Conservation (phyloP, 2,329 filamentous ascomycete genomes). For the Fusarium marasasianum region DNA sequence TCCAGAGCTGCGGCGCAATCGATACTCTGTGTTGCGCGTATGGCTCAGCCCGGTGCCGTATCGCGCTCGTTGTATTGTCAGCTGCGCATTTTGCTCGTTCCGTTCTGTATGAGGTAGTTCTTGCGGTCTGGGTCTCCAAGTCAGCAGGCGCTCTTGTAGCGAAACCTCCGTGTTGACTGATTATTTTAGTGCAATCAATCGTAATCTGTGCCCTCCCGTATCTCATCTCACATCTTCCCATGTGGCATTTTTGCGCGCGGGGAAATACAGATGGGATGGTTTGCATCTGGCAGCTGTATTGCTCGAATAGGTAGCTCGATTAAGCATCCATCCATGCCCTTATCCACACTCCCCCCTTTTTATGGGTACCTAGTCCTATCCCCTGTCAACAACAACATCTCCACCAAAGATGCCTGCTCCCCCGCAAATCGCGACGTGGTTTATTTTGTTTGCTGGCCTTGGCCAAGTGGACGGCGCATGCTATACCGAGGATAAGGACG, state of each 20-base stretch:
- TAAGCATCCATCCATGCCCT: not conserved
- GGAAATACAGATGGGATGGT: constrained; percentile 16
- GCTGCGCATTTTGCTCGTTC: constrained; percentile 12
- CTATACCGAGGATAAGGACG: constrained; percentile 11
- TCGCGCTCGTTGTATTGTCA: constrained; percentile 1
- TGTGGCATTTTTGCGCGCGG: constrained; percentile 14
- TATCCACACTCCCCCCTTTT: constrained; percentile 26
- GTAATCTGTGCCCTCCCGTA: not conserved
- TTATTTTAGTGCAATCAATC: not conserved
- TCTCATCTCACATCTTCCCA: not conserved
- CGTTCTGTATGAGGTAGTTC: constrained; percentile 2
- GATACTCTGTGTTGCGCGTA: not conserved
- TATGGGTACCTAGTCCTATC: not conserved
- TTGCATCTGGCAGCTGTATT: constrained; percentile 19
- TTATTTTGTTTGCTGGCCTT: constrained; percentile 19
- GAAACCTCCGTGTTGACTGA: not conserved
- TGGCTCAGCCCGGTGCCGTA: constrained; percentile 9
- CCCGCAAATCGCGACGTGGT: constrained; percentile 31
- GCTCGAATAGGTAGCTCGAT: constrained; percentile 19
- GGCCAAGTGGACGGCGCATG: constrained; percentile 22
- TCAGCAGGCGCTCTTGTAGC: constrained; percentile 3
- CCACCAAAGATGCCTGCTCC: constrained; percentile 29
- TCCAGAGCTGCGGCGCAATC: constrained; percentile 18
- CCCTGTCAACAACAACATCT: constrained; percentile 24
- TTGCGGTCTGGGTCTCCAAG: constrained; percentile 9